phyloP scores from a whole-genome alignment of 176 grass and related monocot genomes.

The Oryza brachyantha region DNA sequence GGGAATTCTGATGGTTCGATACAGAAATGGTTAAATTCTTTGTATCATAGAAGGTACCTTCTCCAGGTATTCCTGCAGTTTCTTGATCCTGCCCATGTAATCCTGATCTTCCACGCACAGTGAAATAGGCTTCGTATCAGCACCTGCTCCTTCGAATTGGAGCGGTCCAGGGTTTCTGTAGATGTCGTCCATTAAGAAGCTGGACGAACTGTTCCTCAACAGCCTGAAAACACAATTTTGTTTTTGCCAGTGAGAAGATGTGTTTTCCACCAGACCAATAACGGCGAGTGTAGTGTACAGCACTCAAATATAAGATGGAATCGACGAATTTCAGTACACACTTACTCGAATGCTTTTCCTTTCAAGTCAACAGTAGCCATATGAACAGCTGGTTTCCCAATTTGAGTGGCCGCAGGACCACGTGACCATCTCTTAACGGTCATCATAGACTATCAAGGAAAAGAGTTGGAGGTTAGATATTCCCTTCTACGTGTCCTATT shows the following conservation, averaged over 20 bases:
- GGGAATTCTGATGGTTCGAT: not conserved
- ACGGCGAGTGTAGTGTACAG: not conserved
- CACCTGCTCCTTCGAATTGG: conserved; percentile 85
- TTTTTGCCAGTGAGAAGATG: not conserved
- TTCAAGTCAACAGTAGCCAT: conserved; percentile 82
- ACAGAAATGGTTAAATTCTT: not conserved
- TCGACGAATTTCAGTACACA: conserved; percentile 1
- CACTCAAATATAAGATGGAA: not conserved
- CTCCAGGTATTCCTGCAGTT: conserved; percentile 89
- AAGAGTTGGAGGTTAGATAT: conserved; percentile 20
- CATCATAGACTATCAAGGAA: conserved; percentile 90
- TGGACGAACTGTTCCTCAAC: conserved; percentile 70
- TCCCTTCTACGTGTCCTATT: not conserved
- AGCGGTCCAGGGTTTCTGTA: conserved; percentile 96
- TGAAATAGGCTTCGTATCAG: conserved; percentile 70
- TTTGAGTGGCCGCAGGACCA: conserved; percentile 59
- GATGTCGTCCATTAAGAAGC: conserved; percentile 90
- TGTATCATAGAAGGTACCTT: conserved; percentile 48
- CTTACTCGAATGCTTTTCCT: conserved; percentile 98
- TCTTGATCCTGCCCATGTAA: conserved; percentile 98
- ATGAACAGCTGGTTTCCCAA: conserved; percentile 96
- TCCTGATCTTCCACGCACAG: conserved; percentile 97
- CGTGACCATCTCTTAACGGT: conserved; percentile 85
- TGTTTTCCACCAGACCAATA: not conserved
- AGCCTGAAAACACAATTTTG: conserved; percentile 38